Percentiles rank a stretch among this genome's conserved stretches.
Conservation (phyloP, 1,284 basidiomycete genomes). For the Fomitopsis pinicola region DNA sequence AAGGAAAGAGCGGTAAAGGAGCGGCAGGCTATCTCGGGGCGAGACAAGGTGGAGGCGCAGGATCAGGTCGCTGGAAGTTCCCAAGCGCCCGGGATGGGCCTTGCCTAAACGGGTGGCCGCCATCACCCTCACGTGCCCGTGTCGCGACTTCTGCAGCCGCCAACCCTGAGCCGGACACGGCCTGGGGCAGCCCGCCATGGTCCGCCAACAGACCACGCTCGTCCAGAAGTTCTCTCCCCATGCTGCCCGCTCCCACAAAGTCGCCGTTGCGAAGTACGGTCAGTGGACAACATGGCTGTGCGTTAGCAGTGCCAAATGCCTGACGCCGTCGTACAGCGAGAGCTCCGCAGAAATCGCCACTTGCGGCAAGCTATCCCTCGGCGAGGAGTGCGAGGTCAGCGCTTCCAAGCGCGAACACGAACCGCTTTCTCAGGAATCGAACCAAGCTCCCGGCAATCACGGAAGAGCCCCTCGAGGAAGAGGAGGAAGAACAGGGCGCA, state of each 20-base stretch:
- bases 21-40: constrained; percentile 4
- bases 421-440: constrained; percentile 16
- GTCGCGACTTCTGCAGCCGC: neutral
- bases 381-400: constrained; percentile 15
- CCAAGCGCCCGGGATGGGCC: neutral
- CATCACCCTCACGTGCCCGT: constrained; percentile 1
- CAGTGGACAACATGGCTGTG: neutral
- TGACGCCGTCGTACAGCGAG: neutral
- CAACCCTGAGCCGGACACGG: neutral
- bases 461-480: constrained; percentile 18
- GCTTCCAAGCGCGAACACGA: constrained; percentile 17
- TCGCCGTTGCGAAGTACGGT: constrained; percentile 11
- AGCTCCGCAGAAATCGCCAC: constrained; percentile 8
- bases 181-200: constrained; percentile 10
- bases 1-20: constrained; percentile 9
- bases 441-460: constrained; percentile 15
- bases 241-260: constrained; percentile 10
- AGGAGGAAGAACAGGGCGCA: constrained; percentile 5
- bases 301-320: neutral
- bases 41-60: constrained; percentile 1
- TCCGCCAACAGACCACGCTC: constrained; percentile 15
- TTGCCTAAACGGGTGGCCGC: neutral
- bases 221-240: constrained; percentile 16
- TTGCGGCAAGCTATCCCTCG: constrained; percentile 9
- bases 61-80: constrained; percentile 4